phyloP scores from a whole-genome alignment of 2,329 filamentous ascomycete genomes.

The Aphanoascus verrucosus region DNA sequence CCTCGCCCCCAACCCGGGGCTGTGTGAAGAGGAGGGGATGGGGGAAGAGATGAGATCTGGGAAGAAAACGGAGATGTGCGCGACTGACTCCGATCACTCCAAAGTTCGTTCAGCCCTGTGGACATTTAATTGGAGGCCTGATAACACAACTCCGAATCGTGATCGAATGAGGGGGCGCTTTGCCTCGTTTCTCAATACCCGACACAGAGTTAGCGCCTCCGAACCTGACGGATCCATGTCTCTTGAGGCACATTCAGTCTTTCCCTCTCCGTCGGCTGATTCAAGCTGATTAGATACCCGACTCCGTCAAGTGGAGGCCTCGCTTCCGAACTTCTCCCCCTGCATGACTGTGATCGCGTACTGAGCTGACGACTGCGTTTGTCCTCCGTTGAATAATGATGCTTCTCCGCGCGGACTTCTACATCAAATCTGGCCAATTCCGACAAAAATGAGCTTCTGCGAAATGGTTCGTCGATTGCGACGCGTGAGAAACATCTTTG shows the following conservation, averaged over 20 bases:
- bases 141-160: too few species aligned
- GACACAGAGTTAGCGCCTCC: neutral
- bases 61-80: neutral
- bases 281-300: neutral
- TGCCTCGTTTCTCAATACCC: neutral
- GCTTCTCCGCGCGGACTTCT: neutral
- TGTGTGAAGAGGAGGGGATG: neutral
- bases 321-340: neutral
- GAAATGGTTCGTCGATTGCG: neutral
- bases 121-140: neutral
- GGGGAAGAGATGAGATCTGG: neutral
- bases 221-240: neutral
- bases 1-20: neutral
- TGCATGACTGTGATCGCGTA: neutral
- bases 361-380: neutral
- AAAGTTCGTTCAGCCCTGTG: slow-evolving; percentile 5
- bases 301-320: neutral
- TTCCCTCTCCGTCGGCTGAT: neutral
- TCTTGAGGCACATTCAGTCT: neutral
- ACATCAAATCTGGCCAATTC: neutral
- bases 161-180: too few species aligned
- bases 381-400: neutral
- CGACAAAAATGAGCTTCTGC: neutral
- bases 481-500: neutral
- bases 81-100: neutral